Percentiles rank a stretch among this genome's conserved stretches.
phyloP scores from a whole-genome alignment of 2,329 filamentous ascomycete genomes.

The Cytospora paraplurivora region DNA sequence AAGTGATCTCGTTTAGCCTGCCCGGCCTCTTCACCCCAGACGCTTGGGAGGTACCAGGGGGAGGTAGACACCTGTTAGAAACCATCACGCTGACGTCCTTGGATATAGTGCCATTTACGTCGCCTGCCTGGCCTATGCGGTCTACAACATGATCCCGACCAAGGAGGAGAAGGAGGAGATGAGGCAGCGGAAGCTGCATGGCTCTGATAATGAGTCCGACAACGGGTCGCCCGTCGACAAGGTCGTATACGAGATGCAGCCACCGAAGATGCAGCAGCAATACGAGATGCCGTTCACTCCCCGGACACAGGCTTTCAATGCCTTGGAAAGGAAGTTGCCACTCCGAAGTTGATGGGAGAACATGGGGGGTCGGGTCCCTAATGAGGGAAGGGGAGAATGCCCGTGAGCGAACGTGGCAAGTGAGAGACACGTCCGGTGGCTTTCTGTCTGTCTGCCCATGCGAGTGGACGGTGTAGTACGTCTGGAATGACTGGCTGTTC shows the following conservation, averaged over 20 bases:
- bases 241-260: constrained; percentile 30
- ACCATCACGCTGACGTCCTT: not conserved
- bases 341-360: constrained; percentile 41
- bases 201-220: constrained; percentile 37
- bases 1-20: constrained; percentile 41
- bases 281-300: constrained; percentile 60
- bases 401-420: not conserved
- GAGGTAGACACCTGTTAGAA: not conserved
- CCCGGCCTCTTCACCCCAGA: not conserved
- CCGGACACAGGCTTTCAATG: constrained; percentile 68
- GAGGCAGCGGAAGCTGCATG: constrained; percentile 42
- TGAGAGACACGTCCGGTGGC: not conserved
- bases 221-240: constrained; percentile 30
- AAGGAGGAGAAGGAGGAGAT: constrained; percentile 50
- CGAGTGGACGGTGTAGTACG: not conserved
- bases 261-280: constrained; percentile 5
- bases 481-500: not conserved
- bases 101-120: constrained; percentile 59
- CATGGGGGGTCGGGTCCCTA: too few species aligned
- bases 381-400: not conserved
- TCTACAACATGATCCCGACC: constrained; percentile 62
- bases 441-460: not conserved
- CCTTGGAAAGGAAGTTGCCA: constrained; percentile 60
- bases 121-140: constrained; percentile 58
- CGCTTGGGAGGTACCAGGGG: not conserved